Conservation (phyloP, 371 early-diverging fungal genomes). For the Zopfochytrium polystomum region DNA sequence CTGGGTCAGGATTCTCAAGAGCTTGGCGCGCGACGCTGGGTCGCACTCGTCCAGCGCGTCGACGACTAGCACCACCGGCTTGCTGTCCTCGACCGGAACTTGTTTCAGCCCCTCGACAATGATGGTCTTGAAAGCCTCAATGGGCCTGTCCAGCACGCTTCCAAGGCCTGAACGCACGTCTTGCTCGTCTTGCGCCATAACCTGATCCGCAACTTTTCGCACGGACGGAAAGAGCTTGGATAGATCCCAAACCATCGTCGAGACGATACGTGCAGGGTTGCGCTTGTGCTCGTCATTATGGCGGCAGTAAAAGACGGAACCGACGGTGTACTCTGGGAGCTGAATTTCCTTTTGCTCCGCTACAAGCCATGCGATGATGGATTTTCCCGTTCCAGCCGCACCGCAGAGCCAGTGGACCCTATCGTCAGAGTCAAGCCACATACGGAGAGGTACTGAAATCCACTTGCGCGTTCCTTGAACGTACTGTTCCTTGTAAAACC, state of each 20-base stretch:
- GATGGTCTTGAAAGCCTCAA: background rate
- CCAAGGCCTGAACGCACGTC: background rate
- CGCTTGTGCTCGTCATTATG: background rate
- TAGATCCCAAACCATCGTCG: background rate
- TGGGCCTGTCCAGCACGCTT: background rate
- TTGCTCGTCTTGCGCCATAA: conserved; percentile 7
- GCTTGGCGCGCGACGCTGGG: background rate
- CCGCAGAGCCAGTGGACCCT: background rate
- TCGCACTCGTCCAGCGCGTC: background rate
- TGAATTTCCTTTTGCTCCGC: too few species aligned
- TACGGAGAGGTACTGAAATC: background rate
- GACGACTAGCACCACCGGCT: background rate
- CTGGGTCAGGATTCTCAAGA: background rate
- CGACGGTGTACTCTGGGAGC: background rate
- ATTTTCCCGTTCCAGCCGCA: background rate
- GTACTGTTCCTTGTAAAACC: background rate
- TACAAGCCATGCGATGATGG: background rate
- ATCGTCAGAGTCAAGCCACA: background rate
- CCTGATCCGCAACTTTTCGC: background rate
- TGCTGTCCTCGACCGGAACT: background rate
- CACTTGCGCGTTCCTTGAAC: background rate
- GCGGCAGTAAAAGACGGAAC: background rate
- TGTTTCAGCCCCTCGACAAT: background rate
- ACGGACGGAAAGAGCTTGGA: conserved; percentile 1
- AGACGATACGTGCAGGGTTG: background rate